Percentiles rank a stretch among this genome's conserved stretches.
phyloP scores from a whole-genome alignment of 2,329 filamentous ascomycete genomes.

The Arthrobotrys conoides region DNA sequence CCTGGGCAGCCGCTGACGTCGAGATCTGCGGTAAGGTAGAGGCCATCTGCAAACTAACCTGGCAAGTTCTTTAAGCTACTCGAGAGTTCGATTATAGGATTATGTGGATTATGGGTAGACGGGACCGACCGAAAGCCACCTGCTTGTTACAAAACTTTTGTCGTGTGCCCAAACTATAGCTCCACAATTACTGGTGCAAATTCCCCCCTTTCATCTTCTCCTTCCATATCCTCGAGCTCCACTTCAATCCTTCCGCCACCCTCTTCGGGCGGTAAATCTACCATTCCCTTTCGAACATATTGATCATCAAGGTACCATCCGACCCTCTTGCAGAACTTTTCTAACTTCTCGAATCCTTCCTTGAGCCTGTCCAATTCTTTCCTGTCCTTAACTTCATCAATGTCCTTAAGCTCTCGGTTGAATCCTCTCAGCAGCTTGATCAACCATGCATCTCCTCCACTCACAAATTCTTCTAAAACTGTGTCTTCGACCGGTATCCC shows the following conservation, averaged over 20 bases:
- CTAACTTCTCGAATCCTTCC: slow-evolving; percentile 29
- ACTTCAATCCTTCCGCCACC: slow-evolving; percentile 54
- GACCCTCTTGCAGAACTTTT: slow-evolving; percentile 35
- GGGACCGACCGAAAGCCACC: background rate
- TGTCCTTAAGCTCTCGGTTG: slow-evolving; percentile 60
- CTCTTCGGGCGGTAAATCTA: slow-evolving; percentile 58
- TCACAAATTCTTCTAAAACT: slow-evolving; percentile 56
- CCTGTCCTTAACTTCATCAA: slow-evolving; percentile 28
- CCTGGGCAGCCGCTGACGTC: background rate
- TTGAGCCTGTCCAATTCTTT: slow-evolving; percentile 29
- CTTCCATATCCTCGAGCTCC: slow-evolving; percentile 60
- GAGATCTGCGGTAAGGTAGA: background rate
- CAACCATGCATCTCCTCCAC: slow-evolving; percentile 62
- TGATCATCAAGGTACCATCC: slow-evolving; percentile 58
- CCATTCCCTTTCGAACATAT: slow-evolving; percentile 58
- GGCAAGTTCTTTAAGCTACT: too few species aligned
- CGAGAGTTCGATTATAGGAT: background rate
- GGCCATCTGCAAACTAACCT: background rate
- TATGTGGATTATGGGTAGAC: background rate
- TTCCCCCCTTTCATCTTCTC: slow-evolving; percentile 57
- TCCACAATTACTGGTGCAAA: slow-evolving; percentile 59
- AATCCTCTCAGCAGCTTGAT: slow-evolving; percentile 62
- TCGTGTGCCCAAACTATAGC: slow-evolving; percentile 7
- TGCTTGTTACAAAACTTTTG: background rate
- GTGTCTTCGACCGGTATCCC: slow-evolving; percentile 42